These are phyloP conservation scores for Mrakiaceae sp. DNA, from an alignment of 1,284 basidiomycete genomes.

Conservation along the genomic window DNA sequence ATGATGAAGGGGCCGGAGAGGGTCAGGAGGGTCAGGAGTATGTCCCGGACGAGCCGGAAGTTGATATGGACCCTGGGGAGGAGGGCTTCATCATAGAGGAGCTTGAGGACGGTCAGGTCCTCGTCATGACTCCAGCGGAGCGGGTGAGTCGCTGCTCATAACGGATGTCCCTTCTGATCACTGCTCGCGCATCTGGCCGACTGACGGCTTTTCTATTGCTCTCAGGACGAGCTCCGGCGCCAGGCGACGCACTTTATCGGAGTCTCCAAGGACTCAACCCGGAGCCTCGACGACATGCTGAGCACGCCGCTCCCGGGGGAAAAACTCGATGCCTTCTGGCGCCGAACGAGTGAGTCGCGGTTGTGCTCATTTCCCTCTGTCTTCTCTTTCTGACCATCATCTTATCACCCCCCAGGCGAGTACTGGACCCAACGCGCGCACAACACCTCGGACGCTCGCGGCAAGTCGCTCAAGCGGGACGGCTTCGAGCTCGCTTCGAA, in stretches of 20 bases:
- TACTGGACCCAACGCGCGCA: conserved; percentile 73
- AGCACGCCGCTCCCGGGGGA: conserved; percentile 84
- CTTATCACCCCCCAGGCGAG: conserved; percentile 41
- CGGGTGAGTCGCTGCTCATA: conserved; percentile 18
- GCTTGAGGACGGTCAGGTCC: conserved; percentile 15
- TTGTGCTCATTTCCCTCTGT: not conserved
- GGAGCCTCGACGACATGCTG: conserved; percentile 59
- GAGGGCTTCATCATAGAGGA: conserved; percentile 21
- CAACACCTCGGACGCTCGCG: conserved; percentile 46
- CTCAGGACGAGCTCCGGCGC: conserved; percentile 46
- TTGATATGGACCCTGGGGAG: conserved; percentile 25
- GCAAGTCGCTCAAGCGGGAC: conserved; percentile 66
- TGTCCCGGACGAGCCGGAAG: conserved; percentile 25
- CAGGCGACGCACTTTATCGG: conserved; percentile 63
- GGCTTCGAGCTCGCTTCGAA: conserved; percentile 64
- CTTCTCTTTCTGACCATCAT: not conserved
- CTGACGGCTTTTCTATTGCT: not conserved
- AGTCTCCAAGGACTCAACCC: conserved; percentile 51
- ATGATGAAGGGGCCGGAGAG: conserved; percentile 18
- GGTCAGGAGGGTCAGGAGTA: conserved; percentile 24
- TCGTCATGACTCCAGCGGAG: conserved; percentile 22
- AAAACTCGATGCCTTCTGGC: conserved; percentile 72
- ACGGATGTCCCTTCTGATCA: conserved; percentile 12
- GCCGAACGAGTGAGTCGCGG: conserved; percentile 52
- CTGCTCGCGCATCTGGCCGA: not conserved